Percentiles rank a stretch among this genome's conserved stretches.
Evolutionary conservation across 2,329 filamentous ascomycete species (phyloP).

Genomic region (Alternaria atra): DNA sequence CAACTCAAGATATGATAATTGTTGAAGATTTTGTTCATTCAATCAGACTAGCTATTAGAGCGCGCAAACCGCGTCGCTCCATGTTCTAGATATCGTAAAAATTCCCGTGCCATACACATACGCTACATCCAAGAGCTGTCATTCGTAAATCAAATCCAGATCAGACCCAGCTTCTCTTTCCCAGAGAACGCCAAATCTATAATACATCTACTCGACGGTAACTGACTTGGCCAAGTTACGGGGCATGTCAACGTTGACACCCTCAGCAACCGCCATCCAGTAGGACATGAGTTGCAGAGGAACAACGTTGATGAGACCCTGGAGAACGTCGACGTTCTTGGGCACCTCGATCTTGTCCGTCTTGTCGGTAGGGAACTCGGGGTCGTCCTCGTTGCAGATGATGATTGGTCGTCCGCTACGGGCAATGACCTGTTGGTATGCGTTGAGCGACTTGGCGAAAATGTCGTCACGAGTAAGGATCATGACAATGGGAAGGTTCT

Average conservation of each 20-base stretch:
- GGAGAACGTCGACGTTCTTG: slow-evolving; percentile 91
- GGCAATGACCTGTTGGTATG: slow-evolving; percentile 98
- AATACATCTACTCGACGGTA: slow-evolving; percentile 83
- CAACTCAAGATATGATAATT: neutral
- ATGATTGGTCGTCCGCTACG: slow-evolving; percentile 96
- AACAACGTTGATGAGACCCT: slow-evolving; percentile 97
- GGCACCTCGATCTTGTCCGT: slow-evolving; percentile 98
- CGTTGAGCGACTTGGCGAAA: slow-evolving; percentile 99
- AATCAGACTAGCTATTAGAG: slow-evolving; percentile 19
- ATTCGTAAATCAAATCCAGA: slow-evolving; percentile 35
- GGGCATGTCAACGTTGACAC: slow-evolving; percentile 97
- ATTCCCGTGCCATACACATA: slow-evolving; percentile 20
- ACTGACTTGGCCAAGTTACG: slow-evolving; percentile 99
- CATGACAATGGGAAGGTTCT: slow-evolving; percentile 99
- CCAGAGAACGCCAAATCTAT: slow-evolving; percentile 23
- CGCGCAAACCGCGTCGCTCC: slow-evolving; percentile 22
- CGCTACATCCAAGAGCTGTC: slow-evolving; percentile 34
- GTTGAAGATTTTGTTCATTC: slow-evolving; percentile 25
- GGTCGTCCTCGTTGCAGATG: slow-evolving; percentile 91
- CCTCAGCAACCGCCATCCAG: slow-evolving; percentile 96
- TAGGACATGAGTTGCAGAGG: slow-evolving; percentile 98
- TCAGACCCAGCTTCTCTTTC: slow-evolving; percentile 34
- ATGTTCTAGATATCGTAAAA: slow-evolving; percentile 29
- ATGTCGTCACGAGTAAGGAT: slow-evolving; percentile 95
- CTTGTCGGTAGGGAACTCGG: slow-evolving; percentile 86